Conservation (phyloP, 2,329 filamentous ascomycete species). For the Zasmidium cellare region DNA sequence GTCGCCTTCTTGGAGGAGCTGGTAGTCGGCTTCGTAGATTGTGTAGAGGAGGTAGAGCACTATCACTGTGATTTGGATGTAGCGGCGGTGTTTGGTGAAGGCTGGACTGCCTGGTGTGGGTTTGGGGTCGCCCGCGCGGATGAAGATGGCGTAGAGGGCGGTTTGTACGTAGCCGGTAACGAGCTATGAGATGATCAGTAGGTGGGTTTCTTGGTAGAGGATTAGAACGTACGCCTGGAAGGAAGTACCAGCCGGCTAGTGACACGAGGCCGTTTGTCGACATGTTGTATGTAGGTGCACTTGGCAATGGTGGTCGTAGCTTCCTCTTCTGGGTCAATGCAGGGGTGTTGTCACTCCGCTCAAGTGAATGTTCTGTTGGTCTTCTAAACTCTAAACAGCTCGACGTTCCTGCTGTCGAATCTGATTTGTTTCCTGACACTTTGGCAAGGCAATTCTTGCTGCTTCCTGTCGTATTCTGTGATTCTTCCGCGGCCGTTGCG, state of each 20-base stretch:
- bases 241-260: constrained; percentile 61
- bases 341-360: too few species aligned
- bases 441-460: too few species aligned
- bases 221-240: constrained; percentile 55
- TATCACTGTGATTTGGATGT: constrained; percentile 82
- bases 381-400: too few species aligned
- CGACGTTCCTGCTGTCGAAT: too few species aligned
- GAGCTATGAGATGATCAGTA: constrained; percentile 53
- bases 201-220: too few species aligned
- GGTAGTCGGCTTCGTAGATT: constrained; percentile 86
- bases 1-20: constrained; percentile 68
- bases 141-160: constrained; percentile 82
- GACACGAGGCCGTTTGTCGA: constrained; percentile 51
- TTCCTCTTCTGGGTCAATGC: background rate
- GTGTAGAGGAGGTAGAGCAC: constrained; percentile 85
- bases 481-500: too few species aligned
- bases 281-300: constrained; percentile 21
- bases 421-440: too few species aligned
- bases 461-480: too few species aligned
- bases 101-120: constrained; percentile 67
- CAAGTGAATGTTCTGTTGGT: too few species aligned
- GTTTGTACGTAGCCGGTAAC: constrained; percentile 75
- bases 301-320: background rate
- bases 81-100: constrained; percentile 71
- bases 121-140: constrained; percentile 83